These are phyloP conservation scores for Backusella liffmaniae DNA, from an alignment of 192 early-diverging fungal species.

Conservation along the genomic window DNA sequence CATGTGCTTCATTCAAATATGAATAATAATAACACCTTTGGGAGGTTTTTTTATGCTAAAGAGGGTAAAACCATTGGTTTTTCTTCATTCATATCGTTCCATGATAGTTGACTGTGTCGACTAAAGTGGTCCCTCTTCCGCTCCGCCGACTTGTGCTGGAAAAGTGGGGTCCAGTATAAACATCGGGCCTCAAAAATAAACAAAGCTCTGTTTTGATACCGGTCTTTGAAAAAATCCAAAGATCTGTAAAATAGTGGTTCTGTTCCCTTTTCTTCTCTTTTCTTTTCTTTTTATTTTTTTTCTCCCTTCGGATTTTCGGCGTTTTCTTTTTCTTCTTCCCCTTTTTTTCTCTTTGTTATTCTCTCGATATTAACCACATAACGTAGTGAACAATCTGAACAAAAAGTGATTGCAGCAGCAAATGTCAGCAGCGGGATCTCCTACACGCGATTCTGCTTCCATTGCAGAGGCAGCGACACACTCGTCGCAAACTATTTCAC, in stretches of 20 bases:
- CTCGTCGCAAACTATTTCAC: neutral
- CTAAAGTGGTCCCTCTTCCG: neutral
- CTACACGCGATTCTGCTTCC: constrained; percentile 5
- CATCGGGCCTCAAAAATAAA: neutral
- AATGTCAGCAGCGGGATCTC: constrained; percentile 2
- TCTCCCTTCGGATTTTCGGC: neutral
- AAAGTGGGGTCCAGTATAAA: neutral
- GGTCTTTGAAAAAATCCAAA: neutral
- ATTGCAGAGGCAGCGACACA: neutral
- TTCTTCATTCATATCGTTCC: neutral
- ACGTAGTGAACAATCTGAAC: neutral
- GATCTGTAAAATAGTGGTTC: neutral
- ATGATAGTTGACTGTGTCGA: neutral
- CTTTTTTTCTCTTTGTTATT: neutral
- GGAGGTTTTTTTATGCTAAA: neutral
- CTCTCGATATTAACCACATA: neutral
- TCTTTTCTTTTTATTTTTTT: constrained; percentile 5
- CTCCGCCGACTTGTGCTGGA: neutral
- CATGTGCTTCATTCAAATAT: neutral
- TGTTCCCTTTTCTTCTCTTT: neutral
- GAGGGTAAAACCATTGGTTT: neutral
- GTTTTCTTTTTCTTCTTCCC: neutral
- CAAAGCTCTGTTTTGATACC: neutral
- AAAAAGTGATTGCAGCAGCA: neutral
- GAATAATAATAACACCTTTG: neutral